These are phyloP conservation scores for Kazachstania africana DNA, from an alignment of 805 yeast species.

Conservation along the genomic window DNA sequence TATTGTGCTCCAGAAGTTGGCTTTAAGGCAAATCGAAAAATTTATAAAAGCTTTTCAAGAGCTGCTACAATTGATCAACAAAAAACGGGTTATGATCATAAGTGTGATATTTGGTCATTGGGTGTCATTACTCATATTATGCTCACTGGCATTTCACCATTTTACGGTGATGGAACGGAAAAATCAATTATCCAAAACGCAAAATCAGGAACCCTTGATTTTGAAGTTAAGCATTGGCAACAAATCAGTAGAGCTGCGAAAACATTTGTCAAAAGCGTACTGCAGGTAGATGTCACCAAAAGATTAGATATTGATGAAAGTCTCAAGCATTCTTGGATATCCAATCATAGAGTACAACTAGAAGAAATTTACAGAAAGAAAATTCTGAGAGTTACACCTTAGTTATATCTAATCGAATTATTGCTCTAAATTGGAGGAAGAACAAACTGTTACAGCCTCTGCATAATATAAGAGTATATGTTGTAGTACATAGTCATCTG, in stretches of 20 bases:
- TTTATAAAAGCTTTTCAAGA: slow-evolving; percentile 17
- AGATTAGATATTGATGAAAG: slow-evolving; percentile 31
- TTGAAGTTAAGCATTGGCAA: slow-evolving; percentile 33
- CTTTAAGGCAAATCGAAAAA: slow-evolving; percentile 26
- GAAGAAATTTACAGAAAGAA: slow-evolving; percentile 27
- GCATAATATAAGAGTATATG: too few relatives aligned
- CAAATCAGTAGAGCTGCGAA: slow-evolving; percentile 32
- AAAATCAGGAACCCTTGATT: slow-evolving; percentile 29
- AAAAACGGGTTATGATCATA: slow-evolving; percentile 35
- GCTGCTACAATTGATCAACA: slow-evolving; percentile 17
- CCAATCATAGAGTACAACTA: slow-evolving; percentile 28
- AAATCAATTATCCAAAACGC: slow-evolving; percentile 33
- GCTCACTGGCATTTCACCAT: slow-evolving; percentile 55
- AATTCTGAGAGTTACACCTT: slow-evolving; percentile 7
- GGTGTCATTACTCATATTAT: slow-evolving; percentile 51
- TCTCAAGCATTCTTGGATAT: slow-evolving; percentile 38
- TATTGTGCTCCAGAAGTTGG: slow-evolving; percentile 67
- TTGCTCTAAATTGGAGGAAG: background rate
- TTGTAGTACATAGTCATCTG: too few relatives aligned
- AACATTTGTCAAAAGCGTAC: slow-evolving; percentile 32
- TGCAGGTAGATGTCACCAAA: slow-evolving; percentile 28
- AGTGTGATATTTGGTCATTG: slow-evolving; percentile 61
- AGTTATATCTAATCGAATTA: background rate
- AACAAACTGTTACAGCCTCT: background rate
- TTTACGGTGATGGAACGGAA: slow-evolving; percentile 37